Percentiles rank a stretch among this genome's conserved stretches.
Evolutionary conservation across 495 filamentous ascomycete genomes (phyloP).

Genomic region (Talaromyces wortmannii): DNA sequence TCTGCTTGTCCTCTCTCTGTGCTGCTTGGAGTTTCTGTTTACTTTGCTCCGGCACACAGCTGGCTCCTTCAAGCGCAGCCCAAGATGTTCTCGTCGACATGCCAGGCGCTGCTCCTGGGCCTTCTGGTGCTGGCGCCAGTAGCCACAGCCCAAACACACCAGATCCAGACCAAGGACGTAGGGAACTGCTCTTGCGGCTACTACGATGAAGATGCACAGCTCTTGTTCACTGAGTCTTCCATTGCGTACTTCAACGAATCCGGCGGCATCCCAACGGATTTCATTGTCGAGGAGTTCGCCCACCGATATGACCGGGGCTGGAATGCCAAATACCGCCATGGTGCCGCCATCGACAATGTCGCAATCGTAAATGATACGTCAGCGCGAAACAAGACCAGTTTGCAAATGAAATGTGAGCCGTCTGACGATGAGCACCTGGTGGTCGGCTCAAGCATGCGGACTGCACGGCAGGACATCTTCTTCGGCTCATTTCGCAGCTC

Average conservation of each 20-base stretch:
- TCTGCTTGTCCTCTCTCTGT: not conserved
- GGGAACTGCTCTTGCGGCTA: slow-evolving; percentile 28
- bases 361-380: slow-evolving; percentile 11
- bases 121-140: not conserved
- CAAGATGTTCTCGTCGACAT: not conserved
- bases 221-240: slow-evolving; percentile 29
- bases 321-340: slow-evolving; percentile 26
- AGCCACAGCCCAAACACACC: not conserved
- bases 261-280: slow-evolving; percentile 11
- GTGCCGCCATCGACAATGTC: slow-evolving; percentile 20
- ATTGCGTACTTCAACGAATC: slow-evolving; percentile 39
- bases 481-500: slow-evolving; percentile 28
- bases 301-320: slow-evolving; percentile 30
- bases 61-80: not conserved
- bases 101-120: not conserved
- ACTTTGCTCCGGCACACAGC: not conserved
- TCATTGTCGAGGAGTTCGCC: slow-evolving; percentile 20
- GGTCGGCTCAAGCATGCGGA: slow-evolving; percentile 20
- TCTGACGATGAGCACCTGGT: slow-evolving; percentile 20
- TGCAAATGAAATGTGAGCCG: slow-evolving; percentile 14
- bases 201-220: slow-evolving; percentile 16
- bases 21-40: not conserved
- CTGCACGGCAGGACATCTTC: slow-evolving; percentile 25
- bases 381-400: slow-evolving; percentile 8
- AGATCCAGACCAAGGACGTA: slow-evolving; percentile 1